Percentiles rank a stretch among this genome's conserved stretches.
These are phyloP conservation scores for Jatropha podagrica DNA, from an alignment of 441 rosid genomes.

Conservation along the genomic window DNA sequence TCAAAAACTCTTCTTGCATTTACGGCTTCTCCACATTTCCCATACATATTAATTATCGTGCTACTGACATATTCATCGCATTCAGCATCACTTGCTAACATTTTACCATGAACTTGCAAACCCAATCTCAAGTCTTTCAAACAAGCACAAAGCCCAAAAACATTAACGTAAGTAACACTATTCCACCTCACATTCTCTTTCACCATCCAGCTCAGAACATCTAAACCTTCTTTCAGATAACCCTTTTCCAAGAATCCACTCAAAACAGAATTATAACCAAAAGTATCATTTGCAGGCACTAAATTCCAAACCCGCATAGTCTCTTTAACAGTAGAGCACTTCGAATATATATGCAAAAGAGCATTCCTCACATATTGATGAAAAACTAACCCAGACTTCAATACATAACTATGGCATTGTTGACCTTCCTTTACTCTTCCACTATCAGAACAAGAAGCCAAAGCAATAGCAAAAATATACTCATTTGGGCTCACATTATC, in stretches of 20 bases:
- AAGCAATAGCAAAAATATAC: constrained; percentile 52
- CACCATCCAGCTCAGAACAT: constrained; percentile 49
- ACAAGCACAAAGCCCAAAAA: constrained; percentile 53
- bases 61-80: constrained; percentile 39
- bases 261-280: constrained; percentile 55
- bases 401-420: constrained; percentile 60
- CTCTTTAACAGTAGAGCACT: constrained; percentile 40
- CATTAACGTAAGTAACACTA: constrained; percentile 44
- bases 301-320: constrained; percentile 43
- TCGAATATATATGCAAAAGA: constrained; percentile 53
- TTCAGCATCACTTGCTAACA: constrained; percentile 39
- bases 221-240: constrained; percentile 42
- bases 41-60: constrained; percentile 70
- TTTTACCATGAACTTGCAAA: constrained; percentile 50
- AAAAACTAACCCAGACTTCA: constrained; percentile 55
- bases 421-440: constrained; percentile 50
- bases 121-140: constrained; percentile 56
- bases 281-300: constrained; percentile 44
- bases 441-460: constrained; percentile 51
- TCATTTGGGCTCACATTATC: constrained; percentile 51
- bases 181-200: constrained; percentile 46
- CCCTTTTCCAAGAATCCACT: constrained; percentile 57
- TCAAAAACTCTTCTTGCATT: constrained; percentile 57
- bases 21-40: constrained; percentile 51
- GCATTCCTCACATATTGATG: constrained; percentile 62